Evolutionary conservation across 1,139 yeast species (phyloP).

Genomic region (Nakaseomyces delphensis): DNA sequence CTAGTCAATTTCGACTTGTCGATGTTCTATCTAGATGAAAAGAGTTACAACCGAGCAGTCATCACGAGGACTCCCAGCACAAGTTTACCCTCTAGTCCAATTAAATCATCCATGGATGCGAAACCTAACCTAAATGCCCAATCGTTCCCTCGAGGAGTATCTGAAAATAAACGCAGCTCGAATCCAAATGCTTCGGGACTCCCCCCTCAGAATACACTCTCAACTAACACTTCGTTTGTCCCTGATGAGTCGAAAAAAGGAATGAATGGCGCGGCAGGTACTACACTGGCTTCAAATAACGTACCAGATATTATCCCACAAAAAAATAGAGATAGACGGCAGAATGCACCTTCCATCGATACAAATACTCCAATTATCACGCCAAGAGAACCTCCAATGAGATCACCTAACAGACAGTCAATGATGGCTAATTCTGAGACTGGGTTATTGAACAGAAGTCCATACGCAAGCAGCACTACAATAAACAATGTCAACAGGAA

Average conservation of each 20-base stretch:
- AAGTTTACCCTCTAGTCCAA: constrained; percentile 5
- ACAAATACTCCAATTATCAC: constrained; percentile 4
- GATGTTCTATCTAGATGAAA: constrained; percentile 33
- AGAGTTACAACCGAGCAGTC: constrained; percentile 31
- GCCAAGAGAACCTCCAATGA: constrained; percentile 6
- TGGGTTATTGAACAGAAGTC: constrained; percentile 14
- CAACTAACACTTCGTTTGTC: background rate
- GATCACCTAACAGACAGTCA: constrained; percentile 7
- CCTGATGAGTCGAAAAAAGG: background rate
- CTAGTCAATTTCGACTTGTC: constrained; percentile 42
- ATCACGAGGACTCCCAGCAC: constrained; percentile 10
- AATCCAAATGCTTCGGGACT: background rate
- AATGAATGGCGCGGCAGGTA: background rate
- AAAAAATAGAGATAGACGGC: constrained; percentile 4
- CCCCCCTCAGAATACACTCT: background rate
- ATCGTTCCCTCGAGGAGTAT: background rate
- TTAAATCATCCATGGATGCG: background rate
- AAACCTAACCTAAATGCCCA: constrained; percentile 3
- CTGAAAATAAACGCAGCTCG: background rate
- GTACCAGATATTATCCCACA: constrained; percentile 1
- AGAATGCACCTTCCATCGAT: constrained; percentile 4
- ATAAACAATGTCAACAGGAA: constrained; percentile 16
- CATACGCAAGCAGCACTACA: constrained; percentile 20
- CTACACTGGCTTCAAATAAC: background rate
- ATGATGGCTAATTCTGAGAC: background rate